Evolutionary conservation across 371 early-diverging fungal species (phyloP), one percentile per base, ranked within the genome.

Genomic region (Rhizopus sp.): DNA sequence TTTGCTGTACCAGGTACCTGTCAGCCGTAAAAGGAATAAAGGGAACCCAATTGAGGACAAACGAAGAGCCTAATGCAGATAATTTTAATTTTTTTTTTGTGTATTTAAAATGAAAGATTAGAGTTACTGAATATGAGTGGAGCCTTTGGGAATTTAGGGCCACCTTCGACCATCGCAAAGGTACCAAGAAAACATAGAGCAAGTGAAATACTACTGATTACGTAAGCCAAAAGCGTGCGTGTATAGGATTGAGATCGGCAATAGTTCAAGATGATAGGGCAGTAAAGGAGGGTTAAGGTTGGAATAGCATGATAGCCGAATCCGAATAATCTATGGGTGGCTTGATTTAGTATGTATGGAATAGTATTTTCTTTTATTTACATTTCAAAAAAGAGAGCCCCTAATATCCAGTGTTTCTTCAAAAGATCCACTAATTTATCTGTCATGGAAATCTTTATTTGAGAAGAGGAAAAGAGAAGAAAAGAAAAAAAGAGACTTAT

Each of bases 231-330:
- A 15, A 59, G 2, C 12, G 63, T 60, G 0, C 70, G 68, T n/a
- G 60, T 60, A 40, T 75, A 72, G 37, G 40, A 9, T 23, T 46
- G 46, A 7, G 17, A 23, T 46, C 46, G 17, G 12, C 17, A 29
- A 29, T 46, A 46, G 17, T 15, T n/a, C 10, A 75, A 29, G 0
- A 66, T 2, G 3, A 61, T n/a, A 16, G 76, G 72, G 31, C 64
- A 37, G 16, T 60, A 66, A 9, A 66, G 35, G 52, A 62, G 61
- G 10, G 51, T 50, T 8, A 72, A 60, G 13, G 72, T 7, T 3
- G 76, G 76, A 23, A 75, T 60, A 6, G 68, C 60, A 40, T 75
- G 70, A 40, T 64, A 72, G 12, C 72, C 73, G 35, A 62, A 63
- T 1, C 63, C 72, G 50, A 75, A 75, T 3, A 58, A 29, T 46